These are phyloP conservation scores for Polygonum maritimum DNA, from an alignment of 148 eudicot species.

Conservation along the genomic window DNA sequence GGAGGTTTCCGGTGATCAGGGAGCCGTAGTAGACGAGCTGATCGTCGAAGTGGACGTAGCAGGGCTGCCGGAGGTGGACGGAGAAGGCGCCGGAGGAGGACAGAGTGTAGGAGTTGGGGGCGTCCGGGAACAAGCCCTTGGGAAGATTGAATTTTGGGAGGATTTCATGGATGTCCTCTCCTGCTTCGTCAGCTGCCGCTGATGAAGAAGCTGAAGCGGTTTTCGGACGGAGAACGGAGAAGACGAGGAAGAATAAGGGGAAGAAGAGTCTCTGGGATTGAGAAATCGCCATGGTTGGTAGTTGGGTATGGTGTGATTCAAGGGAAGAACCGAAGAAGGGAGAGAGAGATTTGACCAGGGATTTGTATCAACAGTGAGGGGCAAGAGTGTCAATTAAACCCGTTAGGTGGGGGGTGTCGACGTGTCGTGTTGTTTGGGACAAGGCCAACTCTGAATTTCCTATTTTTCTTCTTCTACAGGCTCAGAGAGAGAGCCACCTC, in stretches of 20 bases:
- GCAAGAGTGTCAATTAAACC: not conserved
- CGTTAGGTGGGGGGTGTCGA: not conserved
- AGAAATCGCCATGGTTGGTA: conserved; percentile 13
- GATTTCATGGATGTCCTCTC: conserved; percentile 61
- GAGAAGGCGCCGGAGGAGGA: conserved; percentile 44
- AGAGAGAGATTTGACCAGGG: not conserved
- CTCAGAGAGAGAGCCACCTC: not conserved
- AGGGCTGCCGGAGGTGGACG: conserved; percentile 35
- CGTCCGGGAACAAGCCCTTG: conserved; percentile 54
- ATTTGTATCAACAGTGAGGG: not conserved
- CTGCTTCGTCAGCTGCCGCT: not conserved
- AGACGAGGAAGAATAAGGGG: conserved; percentile 11
- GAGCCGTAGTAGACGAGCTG: conserved; percentile 58
- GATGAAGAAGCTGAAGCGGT: conserved; percentile 7
- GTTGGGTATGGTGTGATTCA: not conserved
- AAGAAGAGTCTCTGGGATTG: not conserved
- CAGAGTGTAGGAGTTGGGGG: conserved; percentile 48
- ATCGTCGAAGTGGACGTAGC: conserved; percentile 57
- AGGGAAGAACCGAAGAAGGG: not conserved
- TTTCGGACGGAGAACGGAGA: conserved; percentile 19
- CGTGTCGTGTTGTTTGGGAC: not conserved
- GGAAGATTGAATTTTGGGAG: conserved; percentile 61
- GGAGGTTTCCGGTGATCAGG: conserved; percentile 43
- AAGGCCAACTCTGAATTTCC: not conserved
- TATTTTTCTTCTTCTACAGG: too few relatives aligned